These are phyloP conservation scores for Colletotrichum paranaense DNA, from an alignment of 2,329 filamentous ascomycete genomes.

Conservation along the genomic window DNA sequence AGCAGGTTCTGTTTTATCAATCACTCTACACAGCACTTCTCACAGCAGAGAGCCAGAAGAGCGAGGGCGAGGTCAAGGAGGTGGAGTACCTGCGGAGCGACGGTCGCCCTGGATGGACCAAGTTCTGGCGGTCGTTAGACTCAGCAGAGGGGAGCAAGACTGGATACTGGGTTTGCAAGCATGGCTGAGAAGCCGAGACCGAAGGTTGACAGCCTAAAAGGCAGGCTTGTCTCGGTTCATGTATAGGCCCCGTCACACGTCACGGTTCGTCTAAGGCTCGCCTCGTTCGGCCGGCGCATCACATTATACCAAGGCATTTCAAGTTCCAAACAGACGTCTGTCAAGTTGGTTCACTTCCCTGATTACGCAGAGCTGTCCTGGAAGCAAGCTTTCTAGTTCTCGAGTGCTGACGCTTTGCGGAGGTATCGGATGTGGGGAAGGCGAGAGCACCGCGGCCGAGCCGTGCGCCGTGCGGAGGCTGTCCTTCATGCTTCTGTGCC, in stretches of 20 bases:
- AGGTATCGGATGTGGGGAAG: constrained; percentile 1
- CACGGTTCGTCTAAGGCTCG: constrained; percentile 5
- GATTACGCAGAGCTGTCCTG: neutral
- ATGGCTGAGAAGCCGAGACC: constrained; percentile 7
- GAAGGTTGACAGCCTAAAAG: neutral
- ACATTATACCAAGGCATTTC: constrained; percentile 27
- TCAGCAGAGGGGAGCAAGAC: neutral
- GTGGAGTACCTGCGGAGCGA: constrained; percentile 30
- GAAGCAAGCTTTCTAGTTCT: neutral
- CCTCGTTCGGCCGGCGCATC: neutral
- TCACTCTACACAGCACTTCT: constrained; percentile 31
- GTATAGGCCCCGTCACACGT: constrained; percentile 3
- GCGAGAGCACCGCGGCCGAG: neutral
- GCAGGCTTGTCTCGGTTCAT: neutral
- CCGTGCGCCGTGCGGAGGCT: neutral
- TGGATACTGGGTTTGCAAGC: constrained; percentile 36
- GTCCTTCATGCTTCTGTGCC: constrained; percentile 5
- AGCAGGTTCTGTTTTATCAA: constrained; percentile 32
- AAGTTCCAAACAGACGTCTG: constrained; percentile 9
- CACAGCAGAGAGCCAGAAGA: neutral
- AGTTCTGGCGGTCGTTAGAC: constrained; percentile 33
- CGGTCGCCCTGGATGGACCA: constrained; percentile 32
- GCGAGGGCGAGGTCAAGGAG: constrained; percentile 18
- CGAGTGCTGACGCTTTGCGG: constrained; percentile 17
- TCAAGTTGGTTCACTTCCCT: neutral